Evolutionary conservation across 345 rosid species (phyloP), one percentile per base, ranked within the genome.

Genomic region (Camelina hispida): DNA sequence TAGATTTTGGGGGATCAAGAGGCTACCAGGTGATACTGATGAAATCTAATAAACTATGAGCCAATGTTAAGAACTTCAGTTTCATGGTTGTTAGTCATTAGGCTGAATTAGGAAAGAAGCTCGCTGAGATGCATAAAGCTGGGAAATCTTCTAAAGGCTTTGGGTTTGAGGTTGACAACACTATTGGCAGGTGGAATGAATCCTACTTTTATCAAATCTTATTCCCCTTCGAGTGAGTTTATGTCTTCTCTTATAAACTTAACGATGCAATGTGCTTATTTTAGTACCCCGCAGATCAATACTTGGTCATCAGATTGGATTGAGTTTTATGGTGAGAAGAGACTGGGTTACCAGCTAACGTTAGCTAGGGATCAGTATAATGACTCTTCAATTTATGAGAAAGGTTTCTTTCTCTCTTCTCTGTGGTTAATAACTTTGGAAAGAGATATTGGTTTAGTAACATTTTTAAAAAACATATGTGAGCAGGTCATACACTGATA

Each of bases 61-160:
- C 30, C 64, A 22, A 52, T 60, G 57, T 56, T 62, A 17, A 42
- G 15, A 64, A n/a, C 50, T 17, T 62, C 14, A 35, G 12, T 50
- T 76, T 66, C 67, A 79, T 58, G 43, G 30, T 79, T 58, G 15
- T 75, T 53, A 68, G 73, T 81, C 66, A n/a, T 65, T 79, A 94
- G 98, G 73, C 89, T 70, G 88, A 72, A 15, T 76, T 94, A 65
- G 97, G 98, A 55, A 88, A 83, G 88, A 87, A 88, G 81, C 91
- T 91, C 54, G 98, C 91, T 72, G 95, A 90, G 84, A 94, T 91
- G 98, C 98, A 91, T 84, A 88, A 84, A 82, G 93, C 91, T 12
- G 93, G 93, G 40, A 91, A 84, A 79, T 86, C 97, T 8, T 79
- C 78, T 2, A 90, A 88, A 64, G 97, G 98, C 57, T 94, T 88